These are phyloP conservation scores for Melaleuca alternifolia DNA, from an alignment of 345 rosid species.

Conservation along the genomic window DNA sequence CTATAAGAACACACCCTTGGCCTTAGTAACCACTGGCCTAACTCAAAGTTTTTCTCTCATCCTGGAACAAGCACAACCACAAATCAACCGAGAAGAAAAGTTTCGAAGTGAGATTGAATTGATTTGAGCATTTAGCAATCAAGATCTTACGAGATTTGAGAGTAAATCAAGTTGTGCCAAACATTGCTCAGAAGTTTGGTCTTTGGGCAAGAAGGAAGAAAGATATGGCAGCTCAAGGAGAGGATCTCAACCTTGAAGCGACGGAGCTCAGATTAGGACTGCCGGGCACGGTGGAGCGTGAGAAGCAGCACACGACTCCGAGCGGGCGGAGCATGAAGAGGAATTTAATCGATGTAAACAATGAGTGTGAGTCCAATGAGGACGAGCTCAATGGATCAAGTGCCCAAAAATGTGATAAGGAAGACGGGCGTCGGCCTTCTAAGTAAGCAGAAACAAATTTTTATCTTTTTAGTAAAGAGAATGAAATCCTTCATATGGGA, in stretches of 20 bases:
- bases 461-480: background rate
- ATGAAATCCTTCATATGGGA: background rate
- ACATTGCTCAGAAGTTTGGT: background rate
- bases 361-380: background rate
- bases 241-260: slow-evolving; percentile 64
- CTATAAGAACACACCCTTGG: background rate
- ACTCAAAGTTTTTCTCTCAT: background rate
- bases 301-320: slow-evolving; percentile 1
- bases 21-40: background rate
- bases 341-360: slow-evolving; percentile 38
- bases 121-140: background rate
- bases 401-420: background rate
- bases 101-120: background rate
- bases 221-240: background rate
- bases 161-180: background rate
- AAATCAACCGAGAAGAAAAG: background rate
- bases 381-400: background rate
- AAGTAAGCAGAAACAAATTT: slow-evolving; percentile 41
- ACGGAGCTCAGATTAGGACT: slow-evolving; percentile 86
- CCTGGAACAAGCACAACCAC: background rate
- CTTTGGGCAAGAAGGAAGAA: background rate
- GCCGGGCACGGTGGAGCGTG: slow-evolving; percentile 55
- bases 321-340: slow-evolving; percentile 2
- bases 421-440: slow-evolving; percentile 33
- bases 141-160: background rate